phyloP scores from a whole-genome alignment of 2,329 filamentous ascomycete species.

The Cordyceps militaris region DNA sequence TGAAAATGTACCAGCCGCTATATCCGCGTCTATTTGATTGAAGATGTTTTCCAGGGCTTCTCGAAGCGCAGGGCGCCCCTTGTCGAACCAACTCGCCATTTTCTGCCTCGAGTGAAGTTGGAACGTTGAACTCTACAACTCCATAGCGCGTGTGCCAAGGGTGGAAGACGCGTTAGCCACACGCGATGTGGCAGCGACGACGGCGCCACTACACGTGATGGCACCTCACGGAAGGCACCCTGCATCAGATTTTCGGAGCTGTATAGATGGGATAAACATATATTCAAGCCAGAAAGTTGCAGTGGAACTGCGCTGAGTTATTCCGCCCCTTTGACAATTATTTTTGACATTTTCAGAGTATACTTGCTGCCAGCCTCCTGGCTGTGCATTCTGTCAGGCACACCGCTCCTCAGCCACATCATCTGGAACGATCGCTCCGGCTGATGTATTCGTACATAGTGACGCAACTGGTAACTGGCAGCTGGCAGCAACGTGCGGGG shows the following conservation, averaged over 20 bases:
- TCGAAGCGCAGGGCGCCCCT: slow-evolving; percentile 33
- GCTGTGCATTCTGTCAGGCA: not conserved
- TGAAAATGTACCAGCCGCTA: slow-evolving; percentile 27
- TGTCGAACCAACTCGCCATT: slow-evolving; percentile 35
- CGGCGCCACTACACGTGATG: slow-evolving; percentile 9
- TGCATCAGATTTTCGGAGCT: not conserved
- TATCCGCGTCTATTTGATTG: slow-evolving; percentile 32
- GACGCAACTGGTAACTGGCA: not conserved
- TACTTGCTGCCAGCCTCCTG: not conserved
- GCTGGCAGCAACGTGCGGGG: not conserved
- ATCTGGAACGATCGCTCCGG: not conserved
- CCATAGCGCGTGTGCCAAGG: not conserved
- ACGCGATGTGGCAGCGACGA: not conserved
- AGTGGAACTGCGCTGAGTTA: not conserved
- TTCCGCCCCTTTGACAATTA: too few species aligned
- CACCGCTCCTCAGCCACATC: not conserved
- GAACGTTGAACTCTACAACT: not conserved
- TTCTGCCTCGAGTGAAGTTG: not conserved
- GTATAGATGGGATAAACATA: slow-evolving; percentile 1
- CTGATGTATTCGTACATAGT: not conserved
- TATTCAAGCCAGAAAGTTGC: not conserved
- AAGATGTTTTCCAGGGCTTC: slow-evolving; percentile 34
- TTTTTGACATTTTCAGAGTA: not conserved
- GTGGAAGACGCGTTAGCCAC: slow-evolving; percentile 1
- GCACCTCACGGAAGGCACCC: not conserved